Conservation (phyloP, 148 eudicot genomes). For the Vaccinium myrtillus region DNA sequence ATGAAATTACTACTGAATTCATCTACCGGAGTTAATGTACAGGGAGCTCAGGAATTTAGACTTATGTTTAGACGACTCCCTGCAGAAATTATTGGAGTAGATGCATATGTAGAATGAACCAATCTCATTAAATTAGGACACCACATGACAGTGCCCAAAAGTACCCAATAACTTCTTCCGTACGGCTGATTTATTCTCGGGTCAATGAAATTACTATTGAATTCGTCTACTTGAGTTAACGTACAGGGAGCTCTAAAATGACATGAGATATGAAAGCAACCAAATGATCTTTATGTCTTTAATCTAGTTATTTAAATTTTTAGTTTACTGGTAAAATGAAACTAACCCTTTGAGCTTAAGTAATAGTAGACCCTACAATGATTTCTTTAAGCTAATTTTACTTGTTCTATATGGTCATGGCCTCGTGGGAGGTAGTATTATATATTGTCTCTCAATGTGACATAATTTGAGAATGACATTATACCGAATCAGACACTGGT, state of each 20-base stretch:
- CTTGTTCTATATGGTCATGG: neutral
- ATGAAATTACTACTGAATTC: neutral
- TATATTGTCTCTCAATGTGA: neutral
- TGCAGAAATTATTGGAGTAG: neutral
- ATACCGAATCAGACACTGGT: neutral
- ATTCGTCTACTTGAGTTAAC: neutral
- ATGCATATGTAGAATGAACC: neutral
- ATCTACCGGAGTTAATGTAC: neutral
- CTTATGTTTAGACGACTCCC: neutral
- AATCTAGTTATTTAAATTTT: neutral
- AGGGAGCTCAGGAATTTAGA: neutral
- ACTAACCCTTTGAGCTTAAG: neutral
- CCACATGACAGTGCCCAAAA: neutral
- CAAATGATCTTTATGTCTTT: neutral
- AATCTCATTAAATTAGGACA: neutral
- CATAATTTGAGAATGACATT: constrained; percentile 15
- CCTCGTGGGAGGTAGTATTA: neutral
- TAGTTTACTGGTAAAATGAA: neutral
- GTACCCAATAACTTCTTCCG: neutral
- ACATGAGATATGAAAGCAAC: neutral
- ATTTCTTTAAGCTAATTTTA: neutral
- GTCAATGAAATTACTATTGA: neutral
- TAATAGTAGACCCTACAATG: neutral
- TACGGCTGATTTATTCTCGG: neutral
- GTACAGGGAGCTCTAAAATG: neutral